phyloP scores from a whole-genome alignment of 805 yeast genomes.

The Candida railenensis region DNA sequence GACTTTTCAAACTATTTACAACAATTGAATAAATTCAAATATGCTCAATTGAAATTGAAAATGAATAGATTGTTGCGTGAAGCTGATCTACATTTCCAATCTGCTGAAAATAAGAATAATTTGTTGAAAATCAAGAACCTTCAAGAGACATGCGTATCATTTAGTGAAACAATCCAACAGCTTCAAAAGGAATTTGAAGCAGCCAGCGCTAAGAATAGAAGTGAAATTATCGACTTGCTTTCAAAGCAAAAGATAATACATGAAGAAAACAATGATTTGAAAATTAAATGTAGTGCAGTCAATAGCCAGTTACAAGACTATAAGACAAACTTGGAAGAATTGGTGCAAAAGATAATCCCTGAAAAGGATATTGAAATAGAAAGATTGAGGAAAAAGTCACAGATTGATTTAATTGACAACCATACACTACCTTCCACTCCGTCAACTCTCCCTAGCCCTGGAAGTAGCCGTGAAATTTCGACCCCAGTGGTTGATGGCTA shows the following conservation, averaged over 20 bases:
- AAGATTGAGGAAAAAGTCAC: constrained; percentile 13
- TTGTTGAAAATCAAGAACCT: constrained; percentile 7
- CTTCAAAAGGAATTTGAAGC: constrained; percentile 13
- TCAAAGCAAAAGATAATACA: constrained; percentile 9
- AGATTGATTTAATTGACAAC: constrained; percentile 11
- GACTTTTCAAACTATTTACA: constrained; percentile 58
- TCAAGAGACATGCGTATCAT: constrained; percentile 7
- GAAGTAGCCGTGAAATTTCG: neutral
- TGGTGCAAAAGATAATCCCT: constrained; percentile 16
- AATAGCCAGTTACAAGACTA: constrained; percentile 10
- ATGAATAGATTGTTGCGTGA: constrained; percentile 12
- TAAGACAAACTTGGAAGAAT: constrained; percentile 7
- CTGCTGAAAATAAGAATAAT: constrained; percentile 9
- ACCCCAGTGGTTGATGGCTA: neutral
- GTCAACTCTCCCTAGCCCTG: neutral
- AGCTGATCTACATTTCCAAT: constrained; percentile 8
- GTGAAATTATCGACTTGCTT: constrained; percentile 11
- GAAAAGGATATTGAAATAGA: constrained; percentile 22
- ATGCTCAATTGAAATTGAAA: constrained; percentile 15
- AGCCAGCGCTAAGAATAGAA: constrained; percentile 4
- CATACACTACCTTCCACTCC: neutral
- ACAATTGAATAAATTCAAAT: constrained; percentile 38
- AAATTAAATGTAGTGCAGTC: constrained; percentile 6
- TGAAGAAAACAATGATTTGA: constrained; percentile 11
- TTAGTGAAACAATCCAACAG: constrained; percentile 8